phyloP scores from a whole-genome alignment of 495 filamentous ascomycete species.

The Thermothielavioides terrestris region DNA sequence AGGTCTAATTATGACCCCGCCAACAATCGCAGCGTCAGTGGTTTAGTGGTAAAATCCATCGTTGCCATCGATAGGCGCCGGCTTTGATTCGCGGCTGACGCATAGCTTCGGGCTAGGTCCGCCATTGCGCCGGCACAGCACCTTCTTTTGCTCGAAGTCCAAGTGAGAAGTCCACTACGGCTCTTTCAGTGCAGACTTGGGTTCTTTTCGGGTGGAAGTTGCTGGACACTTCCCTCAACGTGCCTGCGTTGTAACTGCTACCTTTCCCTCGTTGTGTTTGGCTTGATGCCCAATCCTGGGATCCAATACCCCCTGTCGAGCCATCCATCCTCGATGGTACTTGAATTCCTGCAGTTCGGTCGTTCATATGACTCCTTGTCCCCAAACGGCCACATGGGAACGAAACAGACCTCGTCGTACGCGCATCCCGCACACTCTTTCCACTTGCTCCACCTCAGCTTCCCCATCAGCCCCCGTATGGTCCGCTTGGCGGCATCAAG shows the following conservation, averaged over 20 bases:
- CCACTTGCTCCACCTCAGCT: slow-evolving; percentile 54
- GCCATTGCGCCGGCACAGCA: no score
- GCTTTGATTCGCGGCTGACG: slow-evolving; percentile 41
- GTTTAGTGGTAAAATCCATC: slow-evolving; percentile 45
- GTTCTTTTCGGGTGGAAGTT: no score
- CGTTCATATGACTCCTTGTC: slow-evolving; percentile 17
- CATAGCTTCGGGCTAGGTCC: no score
- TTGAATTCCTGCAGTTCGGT: slow-evolving; percentile 14
- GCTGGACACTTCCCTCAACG: no score
- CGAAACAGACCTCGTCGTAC: slow-evolving; percentile 53
- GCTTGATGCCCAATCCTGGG: not conserved
- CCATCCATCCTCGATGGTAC: not conserved
- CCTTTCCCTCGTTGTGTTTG: not conserved
- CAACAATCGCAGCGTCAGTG: slow-evolving; percentile 14
- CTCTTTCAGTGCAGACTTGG: no score
- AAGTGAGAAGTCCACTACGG: no score
- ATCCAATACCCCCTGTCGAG: slow-evolving; percentile 1
- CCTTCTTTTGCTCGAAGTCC: no score
- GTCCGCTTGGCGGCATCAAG: slow-evolving; percentile 3
- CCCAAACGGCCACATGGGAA: slow-evolving; percentile 59
- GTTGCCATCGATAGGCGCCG: slow-evolving; percentile 42
- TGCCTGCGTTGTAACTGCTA: no score
- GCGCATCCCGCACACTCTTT: slow-evolving; percentile 49
- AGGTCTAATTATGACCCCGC: no score
- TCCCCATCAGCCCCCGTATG: slow-evolving; percentile 36